These are phyloP conservation scores for Cercospora nicotianae DNA, from an alignment of 2,329 filamentous ascomycete genomes.

Conservation along the genomic window DNA sequence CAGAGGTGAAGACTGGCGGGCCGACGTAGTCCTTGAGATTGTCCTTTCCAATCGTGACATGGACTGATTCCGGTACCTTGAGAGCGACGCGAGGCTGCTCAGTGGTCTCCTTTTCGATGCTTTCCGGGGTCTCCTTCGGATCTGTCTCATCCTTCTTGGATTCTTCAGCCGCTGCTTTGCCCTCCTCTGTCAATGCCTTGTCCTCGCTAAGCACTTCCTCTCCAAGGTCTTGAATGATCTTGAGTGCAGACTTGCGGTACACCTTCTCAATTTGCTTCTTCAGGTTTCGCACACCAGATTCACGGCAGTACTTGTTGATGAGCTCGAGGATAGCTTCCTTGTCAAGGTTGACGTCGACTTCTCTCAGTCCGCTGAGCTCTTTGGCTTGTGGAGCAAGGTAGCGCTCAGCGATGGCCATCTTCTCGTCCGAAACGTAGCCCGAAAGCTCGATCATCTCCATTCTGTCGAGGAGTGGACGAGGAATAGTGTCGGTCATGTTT, in stretches of 20 bases:
- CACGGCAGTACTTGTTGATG: constrained; percentile 97
- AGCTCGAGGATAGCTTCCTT: constrained; percentile 90
- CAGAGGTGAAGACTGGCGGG: constrained; percentile 90
- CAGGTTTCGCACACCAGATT: constrained; percentile 93
- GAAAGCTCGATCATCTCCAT: constrained; percentile 98
- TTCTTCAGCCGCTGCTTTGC: constrained; percentile 73
- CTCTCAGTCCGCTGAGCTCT: constrained; percentile 84
- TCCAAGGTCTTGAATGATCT: constrained; percentile 92
- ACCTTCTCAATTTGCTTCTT: constrained; percentile 99
- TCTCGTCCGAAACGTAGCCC: constrained; percentile 95
- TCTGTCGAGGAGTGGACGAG: constrained; percentile 85
- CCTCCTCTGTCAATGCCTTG: constrained; percentile 79
- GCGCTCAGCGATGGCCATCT: constrained; percentile 94
- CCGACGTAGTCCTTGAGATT: constrained; percentile 97
- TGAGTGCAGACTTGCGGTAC: constrained; percentile 93
- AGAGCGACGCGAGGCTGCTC: constrained; percentile 72
- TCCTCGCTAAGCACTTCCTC: constrained; percentile 80
- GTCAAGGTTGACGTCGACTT: constrained; percentile 83
- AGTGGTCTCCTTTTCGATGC: constrained; percentile 60
- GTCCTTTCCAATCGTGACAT: constrained; percentile 81
- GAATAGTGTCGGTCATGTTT: constrained; percentile 98
- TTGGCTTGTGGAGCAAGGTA: constrained; percentile 95
- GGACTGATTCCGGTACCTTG: constrained; percentile 80
- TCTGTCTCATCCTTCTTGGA: constrained; percentile 65
- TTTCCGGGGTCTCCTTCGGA: constrained; percentile 61